Conservation (phyloP, 2,329 filamentous ascomycete genomes). For the Phymatotrichopsis omnivora region DNA sequence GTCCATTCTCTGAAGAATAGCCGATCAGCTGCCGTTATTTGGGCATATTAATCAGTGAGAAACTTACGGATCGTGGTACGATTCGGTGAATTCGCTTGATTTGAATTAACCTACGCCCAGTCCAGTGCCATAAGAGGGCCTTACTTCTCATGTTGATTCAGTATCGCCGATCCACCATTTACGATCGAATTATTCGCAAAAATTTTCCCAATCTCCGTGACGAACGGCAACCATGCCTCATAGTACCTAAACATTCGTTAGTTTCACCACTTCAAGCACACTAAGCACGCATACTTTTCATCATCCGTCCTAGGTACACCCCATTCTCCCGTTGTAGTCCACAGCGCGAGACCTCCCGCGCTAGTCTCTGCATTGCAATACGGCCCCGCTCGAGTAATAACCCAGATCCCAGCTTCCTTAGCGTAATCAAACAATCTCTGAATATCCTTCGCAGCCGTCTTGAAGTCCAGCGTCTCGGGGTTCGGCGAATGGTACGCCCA, state of each 20-base stretch:
- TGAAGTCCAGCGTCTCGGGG: constrained; percentile 39
- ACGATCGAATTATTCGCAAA: constrained; percentile 40
- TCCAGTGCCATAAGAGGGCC: background rate
- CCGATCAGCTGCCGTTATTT: background rate
- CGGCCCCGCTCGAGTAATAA: constrained; percentile 31
- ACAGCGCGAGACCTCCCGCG: constrained; percentile 49
- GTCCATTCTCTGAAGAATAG: constrained; percentile 8
- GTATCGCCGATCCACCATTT: constrained; percentile 18
- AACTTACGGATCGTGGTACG: constrained; percentile 14
- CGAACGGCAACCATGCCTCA: constrained; percentile 18
- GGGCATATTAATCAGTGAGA: background rate
- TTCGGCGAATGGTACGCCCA: constrained; percentile 50
- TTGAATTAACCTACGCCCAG: background rate
- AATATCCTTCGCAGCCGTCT: constrained; percentile 27
- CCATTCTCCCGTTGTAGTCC: constrained; percentile 22
- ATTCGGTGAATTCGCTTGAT: constrained; percentile 15
- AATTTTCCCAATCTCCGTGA: constrained; percentile 35
- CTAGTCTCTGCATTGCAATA: constrained; percentile 41
- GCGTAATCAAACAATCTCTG: constrained; percentile 31
- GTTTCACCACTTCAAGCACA: background rate
- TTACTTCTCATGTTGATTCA: constrained; percentile 23
- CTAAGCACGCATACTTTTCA: constrained; percentile 2
- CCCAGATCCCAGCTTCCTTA: constrained; percentile 31
- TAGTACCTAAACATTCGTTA: constrained; percentile 5
- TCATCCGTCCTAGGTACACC: constrained; percentile 19